phyloP scores from a whole-genome alignment of 2,329 filamentous ascomycete species.

The Laburnicola sp. region DNA sequence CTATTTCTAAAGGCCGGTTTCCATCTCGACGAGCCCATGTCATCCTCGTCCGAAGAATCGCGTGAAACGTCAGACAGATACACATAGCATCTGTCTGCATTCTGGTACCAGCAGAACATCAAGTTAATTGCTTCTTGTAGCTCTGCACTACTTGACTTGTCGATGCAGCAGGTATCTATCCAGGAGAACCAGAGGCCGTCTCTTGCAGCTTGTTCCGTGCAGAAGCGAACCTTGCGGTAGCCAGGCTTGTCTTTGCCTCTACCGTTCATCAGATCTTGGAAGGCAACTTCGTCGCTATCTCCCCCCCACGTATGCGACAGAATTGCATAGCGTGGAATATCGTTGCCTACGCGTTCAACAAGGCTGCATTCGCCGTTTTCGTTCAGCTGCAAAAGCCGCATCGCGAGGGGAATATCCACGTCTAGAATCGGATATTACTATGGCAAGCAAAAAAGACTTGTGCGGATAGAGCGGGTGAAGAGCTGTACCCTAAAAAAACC shows the following conservation, averaged over 20 bases:
- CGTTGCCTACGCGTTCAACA: not conserved
- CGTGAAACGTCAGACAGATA: constrained; percentile 6
- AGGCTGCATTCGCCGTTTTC: not conserved
- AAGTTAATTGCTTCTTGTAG: not conserved
- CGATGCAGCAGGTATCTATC: constrained; percentile 3
- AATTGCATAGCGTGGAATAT: constrained; percentile 1
- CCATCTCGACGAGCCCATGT: not conserved
- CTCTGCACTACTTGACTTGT: not conserved
- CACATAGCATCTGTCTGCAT: constrained; percentile 5
- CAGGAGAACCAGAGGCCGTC: constrained; percentile 6
- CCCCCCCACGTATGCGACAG: constrained; percentile 2
- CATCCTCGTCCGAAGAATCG: not conserved
- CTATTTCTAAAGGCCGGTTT: not conserved
- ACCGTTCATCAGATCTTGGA: not conserved
- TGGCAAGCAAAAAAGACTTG: no score
- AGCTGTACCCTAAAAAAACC: no score
- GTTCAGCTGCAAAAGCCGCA: not conserved
- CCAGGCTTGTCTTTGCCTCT: not conserved
- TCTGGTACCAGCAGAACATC: constrained; percentile 3
- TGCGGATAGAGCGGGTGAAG: no score
- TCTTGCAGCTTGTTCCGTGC: not conserved
- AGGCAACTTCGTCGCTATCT: not conserved
- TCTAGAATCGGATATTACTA: no score
- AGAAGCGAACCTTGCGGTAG: constrained; percentile 1
- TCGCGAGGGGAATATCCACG: not conserved